phyloP scores from a whole-genome alignment of 2,329 filamentous ascomycete species.

The Penicillium hordei region DNA sequence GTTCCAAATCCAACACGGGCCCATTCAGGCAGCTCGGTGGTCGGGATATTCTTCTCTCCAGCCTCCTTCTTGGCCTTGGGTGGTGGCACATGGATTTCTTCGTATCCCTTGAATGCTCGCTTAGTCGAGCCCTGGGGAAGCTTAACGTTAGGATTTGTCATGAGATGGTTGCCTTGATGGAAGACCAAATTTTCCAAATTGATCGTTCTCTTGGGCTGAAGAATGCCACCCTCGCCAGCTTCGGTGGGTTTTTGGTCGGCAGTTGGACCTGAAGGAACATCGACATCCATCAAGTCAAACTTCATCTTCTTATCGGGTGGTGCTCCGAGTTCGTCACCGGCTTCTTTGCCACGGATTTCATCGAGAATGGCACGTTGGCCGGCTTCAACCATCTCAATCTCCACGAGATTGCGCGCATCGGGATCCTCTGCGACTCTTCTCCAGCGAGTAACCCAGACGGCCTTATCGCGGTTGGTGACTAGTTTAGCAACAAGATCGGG shows the following conservation, averaged over 20 bases:
- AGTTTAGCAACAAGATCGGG: conserved; percentile 89
- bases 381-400: conserved; percentile 87
- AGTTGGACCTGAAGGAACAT: conserved; percentile 63
- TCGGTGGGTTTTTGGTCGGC: conserved; percentile 58
- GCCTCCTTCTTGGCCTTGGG: conserved; percentile 85
- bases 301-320: conserved; percentile 80
- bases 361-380: conserved; percentile 84
- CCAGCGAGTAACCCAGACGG: conserved; percentile 91
- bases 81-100: conserved; percentile 94
- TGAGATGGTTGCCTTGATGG: conserved; percentile 96
- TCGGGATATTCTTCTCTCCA: conserved; percentile 76
- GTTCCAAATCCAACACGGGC: conserved; percentile 80
- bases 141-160: conserved; percentile 97
- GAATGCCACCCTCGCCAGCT: conserved; percentile 71
- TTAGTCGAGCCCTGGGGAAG: conserved; percentile 94
- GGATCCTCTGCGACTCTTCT: conserved; percentile 78
- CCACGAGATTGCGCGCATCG: conserved; percentile 69
- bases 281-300: conserved; percentile 79
- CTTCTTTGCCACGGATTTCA: conserved; percentile 72
- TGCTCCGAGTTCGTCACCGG: conserved; percentile 56
- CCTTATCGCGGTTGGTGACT: conserved; percentile 86
- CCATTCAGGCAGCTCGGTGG: conserved; percentile 90
- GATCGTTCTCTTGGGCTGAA: conserved; percentile 83
- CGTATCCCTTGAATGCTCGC: conserved; percentile 93
- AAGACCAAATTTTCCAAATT: conserved; percentile 96